These are phyloP conservation scores for Tolypocladium paradoxum DNA, from an alignment of 2,329 filamentous ascomycete genomes.

Conservation along the genomic window DNA sequence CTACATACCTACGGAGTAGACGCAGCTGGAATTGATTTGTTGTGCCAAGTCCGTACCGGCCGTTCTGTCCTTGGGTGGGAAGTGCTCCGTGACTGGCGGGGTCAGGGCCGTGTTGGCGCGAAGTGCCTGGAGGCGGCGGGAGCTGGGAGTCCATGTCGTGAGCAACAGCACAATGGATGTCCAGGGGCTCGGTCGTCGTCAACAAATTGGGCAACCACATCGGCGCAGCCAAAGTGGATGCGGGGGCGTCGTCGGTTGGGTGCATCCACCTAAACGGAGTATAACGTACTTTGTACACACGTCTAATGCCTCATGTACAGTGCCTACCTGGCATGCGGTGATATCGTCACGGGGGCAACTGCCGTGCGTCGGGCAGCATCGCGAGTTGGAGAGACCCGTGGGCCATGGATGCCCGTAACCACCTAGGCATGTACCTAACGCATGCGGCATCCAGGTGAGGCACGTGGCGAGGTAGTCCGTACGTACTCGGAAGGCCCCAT, in stretches of 20 bases:
- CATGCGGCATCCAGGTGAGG: background rate
- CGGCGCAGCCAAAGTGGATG: no score
- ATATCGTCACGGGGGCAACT: background rate
- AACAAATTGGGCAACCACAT: background rate
- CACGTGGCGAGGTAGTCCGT: background rate
- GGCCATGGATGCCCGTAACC: background rate
- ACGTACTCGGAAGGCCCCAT: no score
- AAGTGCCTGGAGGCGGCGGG: background rate
- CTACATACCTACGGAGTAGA: background rate
- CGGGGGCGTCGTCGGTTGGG: no score
- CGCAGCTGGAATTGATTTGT: background rate
- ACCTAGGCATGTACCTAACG: background rate
- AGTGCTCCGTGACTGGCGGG: background rate
- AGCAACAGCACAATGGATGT: background rate
- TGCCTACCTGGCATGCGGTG: background rate
- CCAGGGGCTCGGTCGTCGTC: no score
- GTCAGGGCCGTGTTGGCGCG: background rate
- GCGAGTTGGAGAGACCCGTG: background rate
- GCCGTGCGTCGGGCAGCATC: background rate
- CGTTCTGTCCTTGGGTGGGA: background rate
- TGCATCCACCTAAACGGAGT: no score
- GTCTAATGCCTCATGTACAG: background rate
- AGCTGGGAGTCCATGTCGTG: background rate
- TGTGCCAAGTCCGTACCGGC: background rate
- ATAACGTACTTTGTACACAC: background rate